Conservation (phyloP, 345 rosid genomes). For the Anacardium occidentale region DNA sequence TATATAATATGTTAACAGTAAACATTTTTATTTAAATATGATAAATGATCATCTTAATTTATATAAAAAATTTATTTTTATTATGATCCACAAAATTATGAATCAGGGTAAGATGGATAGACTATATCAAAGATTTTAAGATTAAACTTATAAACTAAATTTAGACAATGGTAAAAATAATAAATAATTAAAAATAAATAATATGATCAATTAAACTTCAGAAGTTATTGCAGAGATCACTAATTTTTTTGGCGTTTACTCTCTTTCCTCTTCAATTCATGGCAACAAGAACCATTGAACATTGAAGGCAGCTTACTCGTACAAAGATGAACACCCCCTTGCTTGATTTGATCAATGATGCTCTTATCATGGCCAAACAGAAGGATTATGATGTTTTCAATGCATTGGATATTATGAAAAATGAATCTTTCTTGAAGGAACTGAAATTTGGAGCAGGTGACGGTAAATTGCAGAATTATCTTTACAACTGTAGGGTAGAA, state of each 20-base stretch:
- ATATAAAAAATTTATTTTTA: too few species aligned
- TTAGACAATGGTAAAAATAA: too few species aligned
- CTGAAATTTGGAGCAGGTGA: conserved; percentile 56
- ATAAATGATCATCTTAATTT: too few species aligned
- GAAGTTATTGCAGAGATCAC: too few species aligned
- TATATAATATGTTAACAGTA: too few species aligned
- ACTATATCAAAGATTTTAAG: too few species aligned
- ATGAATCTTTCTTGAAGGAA: conserved; percentile 51
- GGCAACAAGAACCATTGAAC: conserved; percentile 39
- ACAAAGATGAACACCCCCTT: conserved; percentile 51
- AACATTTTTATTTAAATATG: too few species aligned
- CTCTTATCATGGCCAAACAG: conserved; percentile 46
- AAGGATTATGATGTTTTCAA: conserved; percentile 49
- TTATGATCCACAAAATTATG: too few species aligned
- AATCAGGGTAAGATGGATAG: too few species aligned
- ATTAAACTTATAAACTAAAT: too few species aligned
- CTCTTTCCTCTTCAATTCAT: conserved; percentile 52
- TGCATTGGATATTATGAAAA: conserved; percentile 51
- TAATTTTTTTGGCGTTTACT: conserved; percentile 52
- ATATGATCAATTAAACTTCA: too few species aligned
- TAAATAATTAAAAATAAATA: too few species aligned
- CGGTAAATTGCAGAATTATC: conserved; percentile 53
- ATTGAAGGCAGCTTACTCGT: conserved; percentile 53
- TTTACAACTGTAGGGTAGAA: conserved; percentile 46
- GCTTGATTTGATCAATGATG: conserved; percentile 55